Percentiles rank a stretch among this genome's conserved stretches.
Evolutionary conservation across 257 asterid genomes (phyloP).

Genomic region (Petrea volubilis): DNA sequence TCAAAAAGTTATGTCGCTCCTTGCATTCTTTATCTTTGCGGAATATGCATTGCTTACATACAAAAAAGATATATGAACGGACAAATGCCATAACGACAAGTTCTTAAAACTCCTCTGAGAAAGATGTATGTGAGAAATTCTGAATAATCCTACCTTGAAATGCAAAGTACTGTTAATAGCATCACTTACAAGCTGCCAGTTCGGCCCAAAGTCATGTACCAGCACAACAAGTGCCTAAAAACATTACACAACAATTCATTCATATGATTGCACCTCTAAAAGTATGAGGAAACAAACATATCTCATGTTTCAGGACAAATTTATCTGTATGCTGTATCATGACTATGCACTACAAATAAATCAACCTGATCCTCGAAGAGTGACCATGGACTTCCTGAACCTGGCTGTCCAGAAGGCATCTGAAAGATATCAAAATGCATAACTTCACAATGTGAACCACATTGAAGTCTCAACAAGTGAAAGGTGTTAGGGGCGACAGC

Average conservation of each 20-base stretch:
- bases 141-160: slow-evolving; percentile 71
- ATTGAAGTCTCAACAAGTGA: slow-evolving; percentile 15
- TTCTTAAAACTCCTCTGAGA: slow-evolving; percentile 10
- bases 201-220: slow-evolving; percentile 96
- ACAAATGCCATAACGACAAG: not conserved
- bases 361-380: slow-evolving; percentile 90
- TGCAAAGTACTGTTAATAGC: slow-evolving; percentile 85
- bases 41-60: slow-evolving; percentile 61
- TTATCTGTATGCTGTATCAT: slow-evolving; percentile 6
- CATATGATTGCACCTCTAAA: slow-evolving; percentile 10
- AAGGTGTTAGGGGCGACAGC: slow-evolving; percentile 10
- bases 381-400: slow-evolving; percentile 85
- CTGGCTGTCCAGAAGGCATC: slow-evolving; percentile 69
- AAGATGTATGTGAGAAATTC: slow-evolving; percentile 1
- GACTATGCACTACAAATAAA: slow-evolving; percentile 19
- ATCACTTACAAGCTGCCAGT: slow-evolving; percentile 98
- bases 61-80: slow-evolving; percentile 18
- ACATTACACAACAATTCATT: slow-evolving; percentile 11
- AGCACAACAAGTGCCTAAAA: slow-evolving; percentile 95
- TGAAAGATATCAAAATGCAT: slow-evolving; percentile 42
- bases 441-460: slow-evolving; percentile 20
- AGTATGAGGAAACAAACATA: slow-evolving; percentile 10
- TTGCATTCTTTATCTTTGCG: slow-evolving; percentile 96
- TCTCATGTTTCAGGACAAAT: slow-evolving; percentile 12
- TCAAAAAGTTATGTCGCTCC: slow-evolving; percentile 74